phyloP scores from a whole-genome alignment of 208 protist species.

The Balamuthia mandrillaris region DNA sequence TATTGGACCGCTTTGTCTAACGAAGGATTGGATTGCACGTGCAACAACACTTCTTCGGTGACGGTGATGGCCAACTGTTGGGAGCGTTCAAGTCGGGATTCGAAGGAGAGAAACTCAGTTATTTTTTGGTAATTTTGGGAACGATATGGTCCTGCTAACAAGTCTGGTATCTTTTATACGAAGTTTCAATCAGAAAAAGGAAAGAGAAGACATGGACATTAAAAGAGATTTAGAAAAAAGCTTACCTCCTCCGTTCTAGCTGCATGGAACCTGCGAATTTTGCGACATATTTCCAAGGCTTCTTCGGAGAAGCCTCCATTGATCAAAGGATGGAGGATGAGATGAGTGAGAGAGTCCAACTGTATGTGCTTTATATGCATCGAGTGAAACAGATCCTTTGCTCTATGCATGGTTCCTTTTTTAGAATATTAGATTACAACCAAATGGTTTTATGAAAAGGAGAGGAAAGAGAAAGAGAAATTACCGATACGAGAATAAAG shows the following conservation, averaged over 20 bases:
- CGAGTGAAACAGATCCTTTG: neutral
- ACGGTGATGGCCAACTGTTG: slow-evolving; percentile 18
- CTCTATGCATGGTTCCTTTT: neutral
- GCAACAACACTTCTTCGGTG: slow-evolving; percentile 33
- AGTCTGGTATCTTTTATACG: neutral
- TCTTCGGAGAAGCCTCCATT: neutral
- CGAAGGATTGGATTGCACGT: too few species aligned
- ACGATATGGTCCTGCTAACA: neutral
- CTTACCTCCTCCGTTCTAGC: neutral
- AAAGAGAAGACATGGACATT: neutral
- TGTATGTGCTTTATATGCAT: slow-evolving; percentile 37
- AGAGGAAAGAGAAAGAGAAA: too few species aligned
- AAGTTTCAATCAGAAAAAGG: neutral
- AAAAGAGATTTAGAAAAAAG: neutral
- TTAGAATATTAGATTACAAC: too few species aligned
- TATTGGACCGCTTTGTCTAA: too few species aligned
- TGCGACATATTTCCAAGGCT: neutral
- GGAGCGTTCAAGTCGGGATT: neutral
- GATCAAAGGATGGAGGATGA: slow-evolving; percentile 15
- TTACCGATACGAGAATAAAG: too few species aligned
- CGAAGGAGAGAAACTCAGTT: slow-evolving; percentile 6
- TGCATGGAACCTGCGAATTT: slow-evolving; percentile 30
- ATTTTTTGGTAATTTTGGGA: slow-evolving; percentile 36
- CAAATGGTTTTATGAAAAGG: too few species aligned
- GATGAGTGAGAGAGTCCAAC: neutral